Evolutionary conservation across 2,329 filamentous ascomycete species (phyloP), one percentile per base, ranked within the genome.

Genomic region (Trichoderma hamatum): DNA sequence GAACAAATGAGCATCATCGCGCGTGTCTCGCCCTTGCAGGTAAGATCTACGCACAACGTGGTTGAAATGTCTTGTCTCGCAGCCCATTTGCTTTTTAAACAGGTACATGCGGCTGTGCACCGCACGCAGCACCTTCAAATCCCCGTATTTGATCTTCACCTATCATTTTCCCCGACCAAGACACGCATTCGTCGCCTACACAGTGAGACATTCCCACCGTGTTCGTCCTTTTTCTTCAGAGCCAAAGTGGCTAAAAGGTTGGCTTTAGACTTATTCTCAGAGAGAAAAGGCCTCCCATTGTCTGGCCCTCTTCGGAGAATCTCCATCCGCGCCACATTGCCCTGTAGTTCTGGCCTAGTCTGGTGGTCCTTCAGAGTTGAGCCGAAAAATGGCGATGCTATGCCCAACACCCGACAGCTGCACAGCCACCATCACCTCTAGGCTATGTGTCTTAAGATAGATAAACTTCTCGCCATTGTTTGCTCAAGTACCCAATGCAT

Each of bases 1-100:
- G 60, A 46, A 63, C 60, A 63, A 63, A 63, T 63, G 46, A 52
- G 46, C 60, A 11, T 52, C 60, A 24, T 26, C 30, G n/a, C n/a
- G 5, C 16, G 28, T 63, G 60, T 52, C 24, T 63, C 36, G 59
- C 59, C 58, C 58, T 61, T 61, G 58, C 58, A 49, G 58, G 36
- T 32, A 2, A 61, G 26, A 46, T 61, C 58, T 46, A 30, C 39
- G 58, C 58, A 32, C 58, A 46, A 60, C 59, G 59, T 51, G 43
- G 39, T 51, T 7, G 43, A 34, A 62, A 43, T 62, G 43, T 32
- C 43, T 62, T 16, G 59, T 62, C 59, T 60, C 58, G 19, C 19
- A 43, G 39, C 6, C 39, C 39, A n/a, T n/a, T 43, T 43, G 39
- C 39, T 7, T 9, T 43, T 43, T 3, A 43, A n/a, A 3, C 39